Evolutionary conservation across 345 rosid species (phyloP), one percentile per base, ranked within the genome.

Genomic region (Populus ilicifolia): DNA sequence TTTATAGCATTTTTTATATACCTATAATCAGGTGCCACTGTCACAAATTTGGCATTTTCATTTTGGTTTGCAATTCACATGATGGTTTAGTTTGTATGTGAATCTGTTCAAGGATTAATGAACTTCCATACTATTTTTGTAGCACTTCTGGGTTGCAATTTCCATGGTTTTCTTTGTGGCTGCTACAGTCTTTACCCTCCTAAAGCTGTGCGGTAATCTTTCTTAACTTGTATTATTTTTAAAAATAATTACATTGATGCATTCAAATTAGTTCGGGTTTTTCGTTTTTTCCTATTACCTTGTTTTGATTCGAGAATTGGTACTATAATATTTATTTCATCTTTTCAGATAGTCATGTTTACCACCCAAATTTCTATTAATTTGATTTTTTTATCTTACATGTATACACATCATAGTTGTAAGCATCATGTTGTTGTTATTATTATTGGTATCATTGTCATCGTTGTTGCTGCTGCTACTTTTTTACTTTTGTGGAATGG

Each of bases 121-220:
- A 75, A 65, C 41, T 50, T 46, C 61, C 61, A 21, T 17, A 73
- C 70, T 75, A 48, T 73, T 73, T 70, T n/a, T 85, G 79, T 84
- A 95, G 99, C 99, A 95, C 84, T 92, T 95, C 75, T 95, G 99
- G 99, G 88, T 94, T 80, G 97, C 98, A 43, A 92, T 95, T 70
- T 92, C 99, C 78, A 93, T 95, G 99, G 90, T 95, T 83, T 95
- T 95, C 90, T 93, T 93, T 77, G 73, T 92, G 73, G 96, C 97
- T 72, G 99, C 96, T 70, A 92, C 99, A 56, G 78, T 92, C 77
- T 95, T 95, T 83, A 95, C 97, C 80, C 82, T 93, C 77, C 89
- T 95, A 67, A 95, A 95, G 89, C 85, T 95, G 27, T 89, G 88
- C 67, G 99, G 98, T 95, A 95, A 88, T 59, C 76, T 83, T 78